phyloP scores from a whole-genome alignment of 306 rosid genomes.

The Betula pendula region DNA sequence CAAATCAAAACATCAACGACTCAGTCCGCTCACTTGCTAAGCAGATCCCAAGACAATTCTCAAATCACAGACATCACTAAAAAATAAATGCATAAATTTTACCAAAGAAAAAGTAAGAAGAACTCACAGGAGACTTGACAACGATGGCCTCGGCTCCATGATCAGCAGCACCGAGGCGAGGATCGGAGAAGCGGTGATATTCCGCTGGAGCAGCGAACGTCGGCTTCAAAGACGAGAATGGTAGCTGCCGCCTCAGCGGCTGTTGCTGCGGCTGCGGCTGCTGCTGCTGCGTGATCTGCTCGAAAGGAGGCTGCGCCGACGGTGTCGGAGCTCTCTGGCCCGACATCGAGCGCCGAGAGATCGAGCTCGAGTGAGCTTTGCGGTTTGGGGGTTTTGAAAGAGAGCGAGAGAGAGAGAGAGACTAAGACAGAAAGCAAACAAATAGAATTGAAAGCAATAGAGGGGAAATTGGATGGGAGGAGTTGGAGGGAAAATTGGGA shows the following conservation, averaged over 20 bases:
- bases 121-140: conserved; percentile 66
- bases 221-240: conserved; percentile 70
- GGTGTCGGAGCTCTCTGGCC: conserved; percentile 50
- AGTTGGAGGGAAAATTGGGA: conserved; percentile 14
- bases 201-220: conserved; percentile 72
- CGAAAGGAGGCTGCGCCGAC: conserved; percentile 35
- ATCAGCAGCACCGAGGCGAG: conserved; percentile 44
- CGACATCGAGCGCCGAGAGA: conserved; percentile 52
- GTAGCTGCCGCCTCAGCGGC: conserved; percentile 70
- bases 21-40: conserved; percentile 22
- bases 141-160: conserved; percentile 56
- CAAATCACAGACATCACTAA: conserved; percentile 21
- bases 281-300: conserved; percentile 55
- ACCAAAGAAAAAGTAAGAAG: not conserved
- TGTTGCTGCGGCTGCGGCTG: conserved; percentile 52
- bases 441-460: not conserved
- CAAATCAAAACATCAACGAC: conserved; percentile 24
- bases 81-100: not conserved
- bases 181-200: conserved; percentile 78
- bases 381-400: conserved; percentile 20
- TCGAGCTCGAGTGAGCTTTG: conserved; percentile 35
- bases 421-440: conserved; percentile 2
- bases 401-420: conserved; percentile 14
- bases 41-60: conserved; percentile 41
- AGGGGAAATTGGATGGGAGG: conserved; percentile 19